Evolutionary conservation across 495 filamentous ascomycete genomes (phyloP).

Genomic region (Aspergillus saccharolyticus): DNA sequence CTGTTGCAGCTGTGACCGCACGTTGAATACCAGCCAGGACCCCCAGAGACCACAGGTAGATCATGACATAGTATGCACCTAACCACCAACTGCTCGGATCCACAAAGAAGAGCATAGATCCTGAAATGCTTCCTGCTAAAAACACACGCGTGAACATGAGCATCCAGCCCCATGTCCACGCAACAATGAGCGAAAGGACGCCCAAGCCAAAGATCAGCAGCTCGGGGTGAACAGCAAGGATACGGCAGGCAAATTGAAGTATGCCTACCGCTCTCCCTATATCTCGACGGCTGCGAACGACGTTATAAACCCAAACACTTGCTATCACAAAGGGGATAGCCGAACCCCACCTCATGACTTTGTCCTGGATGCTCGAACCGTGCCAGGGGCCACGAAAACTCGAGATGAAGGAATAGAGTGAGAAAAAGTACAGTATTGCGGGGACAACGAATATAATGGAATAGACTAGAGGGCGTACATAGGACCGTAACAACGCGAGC

Average conservation of each 20-base stretch:
- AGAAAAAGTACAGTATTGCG: conserved; percentile 77
- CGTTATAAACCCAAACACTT: conserved; percentile 73
- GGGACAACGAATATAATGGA: conserved; percentile 79
- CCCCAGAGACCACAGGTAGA: conserved; percentile 92
- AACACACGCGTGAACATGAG: conserved; percentile 96
- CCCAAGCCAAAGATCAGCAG: conserved; percentile 77
- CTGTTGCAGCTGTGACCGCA: conserved; percentile 86
- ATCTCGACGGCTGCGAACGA: conserved; percentile 72
- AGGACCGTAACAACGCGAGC: conserved; percentile 82
- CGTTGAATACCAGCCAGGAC: conserved; percentile 83
- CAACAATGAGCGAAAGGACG: conserved; percentile 67
- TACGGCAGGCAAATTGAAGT: conserved; percentile 83
- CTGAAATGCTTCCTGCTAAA: conserved; percentile 72
- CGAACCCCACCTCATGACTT: conserved; percentile 82
- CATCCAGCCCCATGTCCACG: conserved; percentile 95
- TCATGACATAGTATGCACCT: conserved; percentile 79
- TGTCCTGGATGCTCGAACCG: conserved; percentile 73
- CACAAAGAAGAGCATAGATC: conserved; percentile 64
- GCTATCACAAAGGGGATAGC: conserved; percentile 69
- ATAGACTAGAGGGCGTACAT: conserved; percentile 73
- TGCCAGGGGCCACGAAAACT: conserved; percentile 73
- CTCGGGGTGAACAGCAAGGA: conserved; percentile 78
- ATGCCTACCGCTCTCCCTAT: conserved; percentile 76
- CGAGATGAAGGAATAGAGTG: conserved; percentile 83
- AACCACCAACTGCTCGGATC: conserved; percentile 87